Base-by-base conservation (phyloP, 73 alveolate genomes). In the Paramecium octaurelia region DNA sequence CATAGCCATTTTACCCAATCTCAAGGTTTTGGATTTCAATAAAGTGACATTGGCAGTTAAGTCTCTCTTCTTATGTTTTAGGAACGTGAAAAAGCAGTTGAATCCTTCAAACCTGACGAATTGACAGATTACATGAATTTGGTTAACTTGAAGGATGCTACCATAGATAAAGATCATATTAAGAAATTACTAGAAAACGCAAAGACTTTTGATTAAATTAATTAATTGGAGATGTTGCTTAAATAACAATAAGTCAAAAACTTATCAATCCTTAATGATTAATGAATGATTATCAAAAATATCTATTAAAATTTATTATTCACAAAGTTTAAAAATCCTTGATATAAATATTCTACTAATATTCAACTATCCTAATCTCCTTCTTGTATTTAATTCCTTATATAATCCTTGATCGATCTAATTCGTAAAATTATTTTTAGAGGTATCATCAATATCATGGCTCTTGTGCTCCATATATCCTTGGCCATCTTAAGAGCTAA, bases 21-120 rank as follows among this genome's bases (percentile, higher is more conserved):
- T 89, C 18, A 71, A 83, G 73, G 57, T 89, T n/a, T 85, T 89
- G 31, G 92, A 89, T 71, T 89, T 71, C 69, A 48, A 89, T 70
- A 89, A 89, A 50, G 84, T 71, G 11, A 80, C 91, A 14, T 24
- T 16, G 18, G 23, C 44, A 46, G 91, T 80, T 40, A 44, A 24
- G 2, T 50, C n/a, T 43, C 23, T 14, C 3, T 48, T 1, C 18
- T 24, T 31, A 42, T 20, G 11, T 54, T 54, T 43, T 21, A 80
- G 76, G 76, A 80, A 46, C 34, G 75, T 40, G 50, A 80, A 40
- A 73, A 36, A 80, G 91, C 70, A 20, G 50, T 27, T 2, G 34
- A 80, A 43, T 34, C 21, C 24, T 80, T 80, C 24, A 18, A 80
- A 31, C 70, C 91, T 12, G 76, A 80, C 24, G 91, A 80, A 80